Evolutionary conservation across 2,329 filamentous ascomycete species (phyloP).

Genomic region (Piedraia hortae): DNA sequence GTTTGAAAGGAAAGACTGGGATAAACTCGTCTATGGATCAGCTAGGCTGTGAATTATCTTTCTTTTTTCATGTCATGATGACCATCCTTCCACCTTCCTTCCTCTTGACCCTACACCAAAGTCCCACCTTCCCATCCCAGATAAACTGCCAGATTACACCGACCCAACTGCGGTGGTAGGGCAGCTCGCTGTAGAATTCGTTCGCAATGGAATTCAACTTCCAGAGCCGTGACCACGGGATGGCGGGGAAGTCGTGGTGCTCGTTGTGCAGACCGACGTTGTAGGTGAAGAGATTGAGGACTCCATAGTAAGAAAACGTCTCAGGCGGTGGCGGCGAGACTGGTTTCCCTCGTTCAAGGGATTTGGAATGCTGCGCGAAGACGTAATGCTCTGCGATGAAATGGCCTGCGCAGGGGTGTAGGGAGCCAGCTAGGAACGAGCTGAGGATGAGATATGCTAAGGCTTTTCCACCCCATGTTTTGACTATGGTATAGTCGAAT

Average conservation of each 20-base stretch:
- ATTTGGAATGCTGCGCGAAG: slow-evolving; percentile 22
- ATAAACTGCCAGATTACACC: slow-evolving; percentile 93
- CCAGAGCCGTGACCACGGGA: slow-evolving; percentile 76
- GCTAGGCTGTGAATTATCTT: slow-evolving; percentile 7
- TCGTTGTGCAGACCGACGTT: slow-evolving; percentile 97
- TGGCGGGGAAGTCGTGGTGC: slow-evolving; percentile 92
- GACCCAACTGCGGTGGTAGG: slow-evolving; percentile 69
- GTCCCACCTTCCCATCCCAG: slow-evolving; percentile 61
- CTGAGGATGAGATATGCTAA: slow-evolving; percentile 65
- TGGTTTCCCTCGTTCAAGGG: background rate
- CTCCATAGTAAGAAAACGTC: slow-evolving; percentile 91
- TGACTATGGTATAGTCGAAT: slow-evolving; percentile 49
- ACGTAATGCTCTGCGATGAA: slow-evolving; percentile 85
- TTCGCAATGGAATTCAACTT: slow-evolving; percentile 50
- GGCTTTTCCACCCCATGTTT: slow-evolving; percentile 31
- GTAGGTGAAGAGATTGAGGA: slow-evolving; percentile 76
- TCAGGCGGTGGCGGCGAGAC: slow-evolving; percentile 23
- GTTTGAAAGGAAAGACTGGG: slow-evolving; percentile 33
- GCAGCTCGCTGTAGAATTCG: slow-evolving; percentile 79
- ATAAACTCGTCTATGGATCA: slow-evolving; percentile 17
- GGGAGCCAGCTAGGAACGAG: slow-evolving; percentile 74
- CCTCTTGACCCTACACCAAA: slow-evolving; percentile 82
- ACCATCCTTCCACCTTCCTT: slow-evolving; percentile 44
- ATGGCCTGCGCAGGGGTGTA: slow-evolving; percentile 86
- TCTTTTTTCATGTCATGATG: too few species aligned